These are phyloP conservation scores for Zygoascus flipseniorum DNA, from an alignment of 805 yeast genomes.

Conservation along the genomic window DNA sequence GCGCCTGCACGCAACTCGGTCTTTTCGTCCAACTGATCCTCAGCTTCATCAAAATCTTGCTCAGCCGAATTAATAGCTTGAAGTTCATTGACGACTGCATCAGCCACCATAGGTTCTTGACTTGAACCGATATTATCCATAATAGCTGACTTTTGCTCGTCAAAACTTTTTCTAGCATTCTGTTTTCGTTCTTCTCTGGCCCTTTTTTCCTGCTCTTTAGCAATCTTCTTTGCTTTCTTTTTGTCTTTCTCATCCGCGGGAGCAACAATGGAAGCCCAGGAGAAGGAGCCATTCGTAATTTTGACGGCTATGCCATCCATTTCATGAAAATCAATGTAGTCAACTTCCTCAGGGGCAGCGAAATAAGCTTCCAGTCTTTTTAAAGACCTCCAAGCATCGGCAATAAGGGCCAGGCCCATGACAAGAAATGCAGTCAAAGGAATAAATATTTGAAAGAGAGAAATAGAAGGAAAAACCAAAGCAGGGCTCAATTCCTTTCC, in stretches of 20 bases:
- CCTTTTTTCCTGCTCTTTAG: not conserved
- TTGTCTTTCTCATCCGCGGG: conserved; percentile 9
- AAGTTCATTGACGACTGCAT: conserved; percentile 9
- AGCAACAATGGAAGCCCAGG: conserved; percentile 45
- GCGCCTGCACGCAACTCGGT: conserved; percentile 18
- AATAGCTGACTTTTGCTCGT: not conserved
- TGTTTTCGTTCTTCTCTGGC: not conserved
- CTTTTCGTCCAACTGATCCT: conserved; percentile 6
- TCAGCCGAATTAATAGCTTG: conserved; percentile 38
- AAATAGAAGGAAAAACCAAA: conserved; percentile 57
- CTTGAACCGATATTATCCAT: not conserved
- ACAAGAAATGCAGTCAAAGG: conserved; percentile 57
- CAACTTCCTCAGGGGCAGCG: conserved; percentile 34
- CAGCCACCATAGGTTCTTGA: conserved; percentile 17
- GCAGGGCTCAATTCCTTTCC: conserved; percentile 43
- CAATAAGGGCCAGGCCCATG: conserved; percentile 69
- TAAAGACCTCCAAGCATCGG: conserved; percentile 82
- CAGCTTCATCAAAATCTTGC: conserved; percentile 34
- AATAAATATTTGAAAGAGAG: conserved; percentile 57
- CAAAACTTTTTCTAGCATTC: conserved; percentile 25
- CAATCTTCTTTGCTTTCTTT: conserved; percentile 3
- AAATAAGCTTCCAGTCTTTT: conserved; percentile 78
- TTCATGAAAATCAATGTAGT: conserved; percentile 19
- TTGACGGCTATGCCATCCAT: conserved; percentile 35
- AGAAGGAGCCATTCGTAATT: conserved; percentile 47